These are phyloP conservation scores for Blastobotrys mokoenaii DNA, from an alignment of 805 yeast genomes.

Conservation along the genomic window DNA sequence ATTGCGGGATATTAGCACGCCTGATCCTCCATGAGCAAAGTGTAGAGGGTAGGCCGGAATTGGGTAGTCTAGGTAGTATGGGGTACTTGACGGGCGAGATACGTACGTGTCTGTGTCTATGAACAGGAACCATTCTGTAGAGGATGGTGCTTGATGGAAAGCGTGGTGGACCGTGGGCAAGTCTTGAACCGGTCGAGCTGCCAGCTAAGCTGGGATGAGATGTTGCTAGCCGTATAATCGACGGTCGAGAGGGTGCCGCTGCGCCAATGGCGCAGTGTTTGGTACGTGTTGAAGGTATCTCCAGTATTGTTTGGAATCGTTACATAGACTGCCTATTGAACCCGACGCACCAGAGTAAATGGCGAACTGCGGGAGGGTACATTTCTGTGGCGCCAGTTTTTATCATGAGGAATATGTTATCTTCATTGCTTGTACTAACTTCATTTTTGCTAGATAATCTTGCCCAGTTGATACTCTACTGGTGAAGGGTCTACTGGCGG, in stretches of 20 bases:
- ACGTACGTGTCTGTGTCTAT: slow-evolving; percentile 30
- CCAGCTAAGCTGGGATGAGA: slow-evolving; percentile 21
- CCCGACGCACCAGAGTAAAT: slow-evolving; percentile 29
- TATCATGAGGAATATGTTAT: slow-evolving; percentile 26
- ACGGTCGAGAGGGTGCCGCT: too few relatives aligned
- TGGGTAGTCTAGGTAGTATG: slow-evolving; percentile 26
- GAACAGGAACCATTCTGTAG: slow-evolving; percentile 30
- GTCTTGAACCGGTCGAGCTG: slow-evolving; percentile 31
- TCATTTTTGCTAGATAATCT: too few relatives aligned
- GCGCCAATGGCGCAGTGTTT: too few relatives aligned
- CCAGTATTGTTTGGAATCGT: too few relatives aligned
- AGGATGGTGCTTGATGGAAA: slow-evolving; percentile 19
- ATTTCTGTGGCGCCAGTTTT: slow-evolving; percentile 30
- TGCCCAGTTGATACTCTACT: too few relatives aligned
- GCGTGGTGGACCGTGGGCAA: slow-evolving; percentile 32
- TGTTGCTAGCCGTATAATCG: slow-evolving; percentile 1
- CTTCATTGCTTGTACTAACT: background rate
- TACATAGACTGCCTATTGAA: slow-evolving; percentile 20
- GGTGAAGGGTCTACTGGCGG: too few relatives aligned
- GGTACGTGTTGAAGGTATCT: too few relatives aligned
- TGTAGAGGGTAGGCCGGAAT: background rate
- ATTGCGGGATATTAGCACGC: slow-evolving; percentile 27
- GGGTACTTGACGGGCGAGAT: slow-evolving; percentile 17
- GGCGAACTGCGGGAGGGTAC: slow-evolving; percentile 28
- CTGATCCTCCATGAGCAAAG: slow-evolving; percentile 35